Conservation (phyloP, 805 yeast species). For the Priceomyces fermenticarens region DNA sequence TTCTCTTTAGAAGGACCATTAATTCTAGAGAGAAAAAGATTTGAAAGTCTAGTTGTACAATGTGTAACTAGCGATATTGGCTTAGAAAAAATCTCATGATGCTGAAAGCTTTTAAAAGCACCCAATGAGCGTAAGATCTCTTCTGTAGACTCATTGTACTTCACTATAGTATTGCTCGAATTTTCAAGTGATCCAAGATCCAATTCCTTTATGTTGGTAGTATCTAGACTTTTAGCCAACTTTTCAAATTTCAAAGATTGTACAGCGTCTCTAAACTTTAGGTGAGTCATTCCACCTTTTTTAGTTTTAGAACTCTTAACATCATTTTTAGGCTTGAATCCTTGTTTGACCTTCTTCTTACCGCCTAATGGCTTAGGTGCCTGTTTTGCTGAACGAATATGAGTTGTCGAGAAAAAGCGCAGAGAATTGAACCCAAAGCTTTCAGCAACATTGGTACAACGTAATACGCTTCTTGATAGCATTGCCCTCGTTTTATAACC, state of each 20-base stretch:
- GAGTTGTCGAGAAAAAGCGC: constrained; percentile 11
- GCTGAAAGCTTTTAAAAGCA: constrained; percentile 65
- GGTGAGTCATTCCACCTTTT: constrained; percentile 43
- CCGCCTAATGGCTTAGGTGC: constrained; percentile 19
- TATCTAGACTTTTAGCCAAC: constrained; percentile 21
- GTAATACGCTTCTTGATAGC: too few relatives aligned
- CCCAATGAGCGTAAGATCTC: constrained; percentile 52
- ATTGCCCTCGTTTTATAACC: too few relatives aligned
- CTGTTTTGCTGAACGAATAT: constrained; percentile 12
- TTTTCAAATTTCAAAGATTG: constrained; percentile 32
- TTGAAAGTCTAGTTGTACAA: constrained; percentile 40
- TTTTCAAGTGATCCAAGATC: constrained; percentile 8
- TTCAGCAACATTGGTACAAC: not conserved
- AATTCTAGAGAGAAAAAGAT: constrained; percentile 36
- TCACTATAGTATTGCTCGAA: constrained; percentile 16
- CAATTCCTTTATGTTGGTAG: constrained; percentile 12
- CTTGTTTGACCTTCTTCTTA: constrained; percentile 21
- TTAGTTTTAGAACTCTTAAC: constrained; percentile 19
- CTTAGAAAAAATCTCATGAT: constrained; percentile 57
- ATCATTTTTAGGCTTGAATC: constrained; percentile 16
- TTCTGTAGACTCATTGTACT: constrained; percentile 41
- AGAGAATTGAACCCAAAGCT: not conserved
- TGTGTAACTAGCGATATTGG: constrained; percentile 61
- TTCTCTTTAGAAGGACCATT: constrained; percentile 33
- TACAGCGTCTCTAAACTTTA: constrained; percentile 36